phyloP scores from a whole-genome alignment of 768 basidiomycete genomes.

The Crucibulum laeve region DNA sequence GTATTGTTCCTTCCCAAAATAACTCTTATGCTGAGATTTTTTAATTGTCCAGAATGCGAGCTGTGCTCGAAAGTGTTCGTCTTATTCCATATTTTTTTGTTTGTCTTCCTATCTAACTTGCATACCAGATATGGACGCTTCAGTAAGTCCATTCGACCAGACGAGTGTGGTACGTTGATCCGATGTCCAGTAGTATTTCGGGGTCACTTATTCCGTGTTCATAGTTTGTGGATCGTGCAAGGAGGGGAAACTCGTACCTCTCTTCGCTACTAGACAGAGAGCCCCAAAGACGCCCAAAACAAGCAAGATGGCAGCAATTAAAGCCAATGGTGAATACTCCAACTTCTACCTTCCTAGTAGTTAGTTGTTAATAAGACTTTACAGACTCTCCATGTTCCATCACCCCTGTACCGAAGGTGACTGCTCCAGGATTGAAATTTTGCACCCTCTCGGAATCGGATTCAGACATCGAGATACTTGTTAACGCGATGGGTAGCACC shows the following conservation, averaged over 20 bases:
- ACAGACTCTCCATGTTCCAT: constrained; percentile 35
- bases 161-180: constrained; percentile 51
- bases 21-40: neutral
- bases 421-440: too few relatives aligned
- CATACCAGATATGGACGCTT: constrained; percentile 62
- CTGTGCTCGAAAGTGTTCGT: constrained; percentile 60
- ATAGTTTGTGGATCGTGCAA: constrained; percentile 68
- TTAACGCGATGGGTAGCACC: constrained; percentile 19
- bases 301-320: constrained; percentile 39
- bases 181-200: neutral
- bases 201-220: neutral
- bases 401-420: too few relatives aligned
- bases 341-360: neutral
- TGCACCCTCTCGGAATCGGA: constrained; percentile 29
- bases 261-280: constrained; percentile 40
- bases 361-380: constrained; percentile 1
- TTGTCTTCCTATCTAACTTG: constrained; percentile 2
- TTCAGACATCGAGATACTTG: constrained; percentile 26
- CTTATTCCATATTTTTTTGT: neutral
- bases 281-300: constrained; percentile 31
- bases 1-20: constrained; percentile 16
- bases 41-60: constrained; percentile 46
- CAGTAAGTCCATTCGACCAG: constrained; percentile 66
- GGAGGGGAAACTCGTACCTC: constrained; percentile 51
- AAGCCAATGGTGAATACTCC: constrained; percentile 35